Conservation (phyloP, 1,139 yeast genomes). For the Kodamaea fungicola region DNA sequence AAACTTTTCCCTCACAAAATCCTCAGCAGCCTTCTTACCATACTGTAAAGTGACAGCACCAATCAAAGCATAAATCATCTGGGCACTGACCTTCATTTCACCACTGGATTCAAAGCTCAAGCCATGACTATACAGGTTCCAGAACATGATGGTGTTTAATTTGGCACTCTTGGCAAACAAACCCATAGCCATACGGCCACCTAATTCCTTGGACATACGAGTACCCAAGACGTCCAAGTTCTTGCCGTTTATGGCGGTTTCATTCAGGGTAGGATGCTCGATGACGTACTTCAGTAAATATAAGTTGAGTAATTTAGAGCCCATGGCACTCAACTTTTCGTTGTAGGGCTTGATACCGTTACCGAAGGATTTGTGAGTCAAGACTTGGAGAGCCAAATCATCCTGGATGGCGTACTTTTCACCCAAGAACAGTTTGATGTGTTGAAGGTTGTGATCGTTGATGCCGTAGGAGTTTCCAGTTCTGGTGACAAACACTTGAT, state of each 20-base stretch:
- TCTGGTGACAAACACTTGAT: slow-evolving; percentile 53
- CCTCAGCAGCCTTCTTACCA: slow-evolving; percentile 58
- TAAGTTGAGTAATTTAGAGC: slow-evolving; percentile 67
- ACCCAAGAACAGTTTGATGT: slow-evolving; percentile 45
- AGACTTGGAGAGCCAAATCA: slow-evolving; percentile 64
- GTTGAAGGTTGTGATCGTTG: slow-evolving; percentile 44
- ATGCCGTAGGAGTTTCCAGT: slow-evolving; percentile 61
- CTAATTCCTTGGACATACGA: slow-evolving; percentile 46
- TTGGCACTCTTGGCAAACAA: slow-evolving; percentile 48
- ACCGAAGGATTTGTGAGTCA: slow-evolving; percentile 92
- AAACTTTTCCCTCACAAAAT: slow-evolving; percentile 51
- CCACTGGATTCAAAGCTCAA: slow-evolving; percentile 53
- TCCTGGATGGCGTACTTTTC: slow-evolving; percentile 46
- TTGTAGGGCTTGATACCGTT: slow-evolving; percentile 88
- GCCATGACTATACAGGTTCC: slow-evolving; percentile 61
- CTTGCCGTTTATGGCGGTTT: slow-evolving; percentile 46
- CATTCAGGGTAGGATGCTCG: slow-evolving; percentile 25
- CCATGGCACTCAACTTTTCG: slow-evolving; percentile 76
- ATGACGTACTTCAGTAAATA: slow-evolving; percentile 54
- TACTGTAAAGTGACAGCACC: slow-evolving; percentile 76
- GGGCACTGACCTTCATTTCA: slow-evolving; percentile 58
- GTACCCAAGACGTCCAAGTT: slow-evolving; percentile 68
- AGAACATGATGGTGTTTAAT: slow-evolving; percentile 60
- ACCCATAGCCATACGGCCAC: slow-evolving; percentile 50
- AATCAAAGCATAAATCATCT: slow-evolving; percentile 68